Conservation (phyloP, 139 green algal genomes). For the Micromonas pusilla region DNA sequence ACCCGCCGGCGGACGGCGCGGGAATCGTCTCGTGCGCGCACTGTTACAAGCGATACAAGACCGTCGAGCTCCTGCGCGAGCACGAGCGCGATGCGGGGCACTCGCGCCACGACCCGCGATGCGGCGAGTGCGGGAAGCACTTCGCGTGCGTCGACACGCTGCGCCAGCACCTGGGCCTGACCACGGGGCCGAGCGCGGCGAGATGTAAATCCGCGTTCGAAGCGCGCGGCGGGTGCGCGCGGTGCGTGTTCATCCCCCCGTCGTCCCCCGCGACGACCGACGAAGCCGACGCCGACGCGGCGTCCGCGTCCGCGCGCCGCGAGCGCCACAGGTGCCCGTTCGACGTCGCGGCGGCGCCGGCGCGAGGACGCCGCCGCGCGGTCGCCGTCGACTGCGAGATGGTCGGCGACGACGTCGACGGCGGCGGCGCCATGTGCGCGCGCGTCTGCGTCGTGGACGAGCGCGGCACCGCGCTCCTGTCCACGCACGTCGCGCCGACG, state of each 20-base stretch:
- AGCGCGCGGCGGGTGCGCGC: background rate
- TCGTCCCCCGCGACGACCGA: background rate
- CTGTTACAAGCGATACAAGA: background rate
- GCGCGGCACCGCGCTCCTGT: conserved; percentile 5
- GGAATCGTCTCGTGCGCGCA: background rate
- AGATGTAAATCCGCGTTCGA: conserved; percentile 10
- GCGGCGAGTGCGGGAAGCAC: conserved; percentile 16
- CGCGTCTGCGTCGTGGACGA: conserved; percentile 23
- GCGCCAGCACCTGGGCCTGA: conserved; percentile 23
- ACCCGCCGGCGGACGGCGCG: too few relatives aligned
- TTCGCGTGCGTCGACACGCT: conserved; percentile 10
- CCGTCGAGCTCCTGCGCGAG: background rate
- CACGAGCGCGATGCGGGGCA: background rate
- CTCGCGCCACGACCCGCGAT: background rate
- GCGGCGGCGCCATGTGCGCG: conserved; percentile 4
- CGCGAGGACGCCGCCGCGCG: background rate
- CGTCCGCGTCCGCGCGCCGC: too few relatives aligned
- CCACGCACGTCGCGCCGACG: conserved; percentile 3
- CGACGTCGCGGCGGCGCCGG: background rate
- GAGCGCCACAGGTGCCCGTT: conserved; percentile 14
- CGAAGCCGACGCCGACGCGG: background rate
- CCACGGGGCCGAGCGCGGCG: background rate
- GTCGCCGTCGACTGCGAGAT: conserved; percentile 34
- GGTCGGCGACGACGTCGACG: conserved; percentile 5
- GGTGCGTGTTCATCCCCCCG: background rate